Conservation (phyloP, 2,329 filamentous ascomycete genomes). For the Lachnellula willkommii region DNA sequence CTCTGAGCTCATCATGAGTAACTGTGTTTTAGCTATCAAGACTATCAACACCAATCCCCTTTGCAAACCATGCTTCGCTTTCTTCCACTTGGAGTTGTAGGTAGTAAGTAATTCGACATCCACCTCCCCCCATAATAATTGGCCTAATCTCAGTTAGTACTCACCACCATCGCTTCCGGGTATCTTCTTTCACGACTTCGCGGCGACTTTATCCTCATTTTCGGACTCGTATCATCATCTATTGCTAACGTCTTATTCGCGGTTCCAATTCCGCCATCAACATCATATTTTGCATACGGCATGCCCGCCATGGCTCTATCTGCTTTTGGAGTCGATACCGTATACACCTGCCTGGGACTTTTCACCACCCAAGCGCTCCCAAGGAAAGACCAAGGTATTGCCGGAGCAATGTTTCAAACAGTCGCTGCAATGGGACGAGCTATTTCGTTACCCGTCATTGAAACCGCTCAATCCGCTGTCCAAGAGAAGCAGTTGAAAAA, state of each 20-base stretch:
- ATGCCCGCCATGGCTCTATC: constrained; percentile 61
- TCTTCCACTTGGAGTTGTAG: constrained; percentile 58
- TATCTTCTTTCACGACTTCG: constrained; percentile 22
- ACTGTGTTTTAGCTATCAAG: constrained; percentile 48
- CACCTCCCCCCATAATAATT: too few relatives aligned
- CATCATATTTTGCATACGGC: constrained; percentile 62
- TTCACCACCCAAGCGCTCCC: constrained; percentile 61
- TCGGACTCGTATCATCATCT: constrained; percentile 37
- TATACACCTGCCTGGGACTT: constrained; percentile 60
- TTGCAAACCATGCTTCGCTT: constrained; percentile 66
- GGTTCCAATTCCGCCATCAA: constrained; percentile 53
- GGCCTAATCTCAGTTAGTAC: constrained; percentile 5
- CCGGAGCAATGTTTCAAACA: constrained; percentile 63
- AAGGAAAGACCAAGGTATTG: constrained; percentile 59
- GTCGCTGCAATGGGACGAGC: constrained; percentile 60
- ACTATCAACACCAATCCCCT: constrained; percentile 55
- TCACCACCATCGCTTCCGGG: constrained; percentile 18
- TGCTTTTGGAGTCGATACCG: constrained; percentile 61
- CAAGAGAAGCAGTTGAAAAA: constrained; percentile 43
- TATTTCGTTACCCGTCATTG: constrained; percentile 60
- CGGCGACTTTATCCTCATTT: constrained; percentile 50
- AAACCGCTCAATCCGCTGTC: constrained; percentile 58
- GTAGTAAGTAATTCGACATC: constrained; percentile 29
- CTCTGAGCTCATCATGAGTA: background rate
- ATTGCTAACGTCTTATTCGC: constrained; percentile 57